Percentiles rank a stretch among this genome's conserved stretches.
phyloP scores from a whole-genome alignment of 768 basidiomycete genomes.

The Pulveroboletus sp. region DNA sequence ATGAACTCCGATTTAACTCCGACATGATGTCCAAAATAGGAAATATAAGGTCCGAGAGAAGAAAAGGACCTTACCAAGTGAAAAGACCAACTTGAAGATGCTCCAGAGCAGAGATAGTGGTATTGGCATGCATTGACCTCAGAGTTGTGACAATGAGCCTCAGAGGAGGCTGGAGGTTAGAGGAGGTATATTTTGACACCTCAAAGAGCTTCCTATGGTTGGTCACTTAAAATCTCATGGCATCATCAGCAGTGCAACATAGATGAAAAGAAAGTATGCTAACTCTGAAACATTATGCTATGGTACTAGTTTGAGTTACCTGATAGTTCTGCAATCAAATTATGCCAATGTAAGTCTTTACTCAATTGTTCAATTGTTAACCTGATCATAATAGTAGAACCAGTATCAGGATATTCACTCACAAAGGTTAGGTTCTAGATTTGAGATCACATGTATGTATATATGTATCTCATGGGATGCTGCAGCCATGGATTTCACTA shows the following conservation, averaged over 20 bases:
- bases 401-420: background rate
- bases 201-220: background rate
- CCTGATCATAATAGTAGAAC: background rate
- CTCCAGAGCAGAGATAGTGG: too few relatives aligned
- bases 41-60: too few relatives aligned
- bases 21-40: too few relatives aligned
- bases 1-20: too few relatives aligned
- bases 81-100: too few relatives aligned
- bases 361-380: background rate
- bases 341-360: slow-evolving; percentile 4
- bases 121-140: too few relatives aligned
- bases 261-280: slow-evolving; percentile 1
- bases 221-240: background rate
- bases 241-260: background rate
- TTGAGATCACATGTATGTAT: background rate
- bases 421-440: background rate
- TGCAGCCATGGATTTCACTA: background rate
- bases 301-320: slow-evolving; percentile 2
- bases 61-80: too few relatives aligned
- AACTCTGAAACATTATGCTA: slow-evolving; percentile 6
- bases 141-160: too few relatives aligned
- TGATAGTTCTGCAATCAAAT: background rate
- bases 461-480: background rate
- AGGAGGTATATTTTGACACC: too few relatives aligned
- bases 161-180: too few relatives aligned